phyloP scores from a whole-genome alignment of 495 filamentous ascomycete genomes.

The Lasiosphaeria ovina region DNA sequence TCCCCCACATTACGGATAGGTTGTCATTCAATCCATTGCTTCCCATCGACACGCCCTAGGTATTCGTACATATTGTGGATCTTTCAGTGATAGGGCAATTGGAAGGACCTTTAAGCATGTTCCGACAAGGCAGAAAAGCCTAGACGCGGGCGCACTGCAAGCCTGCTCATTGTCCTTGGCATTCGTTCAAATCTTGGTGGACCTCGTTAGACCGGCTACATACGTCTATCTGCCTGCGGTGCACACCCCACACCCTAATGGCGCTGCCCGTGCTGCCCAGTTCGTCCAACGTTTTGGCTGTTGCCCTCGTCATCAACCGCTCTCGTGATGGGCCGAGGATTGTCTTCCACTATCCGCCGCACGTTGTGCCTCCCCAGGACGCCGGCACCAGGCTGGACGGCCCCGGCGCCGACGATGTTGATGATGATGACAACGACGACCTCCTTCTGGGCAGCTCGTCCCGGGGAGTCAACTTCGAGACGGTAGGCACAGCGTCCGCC shows the following conservation, averaged over 20 bases:
- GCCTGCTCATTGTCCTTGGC: no score
- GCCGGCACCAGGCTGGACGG: constrained; percentile 23
- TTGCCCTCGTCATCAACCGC: constrained; percentile 79
- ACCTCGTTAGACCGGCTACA: no score
- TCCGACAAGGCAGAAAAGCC: no score
- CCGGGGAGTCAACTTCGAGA: constrained; percentile 25
- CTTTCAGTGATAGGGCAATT: no score
- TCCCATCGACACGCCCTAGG: no score
- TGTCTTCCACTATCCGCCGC: constrained; percentile 85
- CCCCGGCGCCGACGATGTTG: constrained; percentile 40
- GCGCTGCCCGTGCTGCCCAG: constrained; percentile 46
- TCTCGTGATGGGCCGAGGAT: constrained; percentile 78
- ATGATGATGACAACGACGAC: constrained; percentile 48
- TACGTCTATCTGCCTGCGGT: no score
- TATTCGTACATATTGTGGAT: no score
- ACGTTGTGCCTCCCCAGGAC: constrained; percentile 32
- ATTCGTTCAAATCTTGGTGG: no score
- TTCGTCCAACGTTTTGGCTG: constrained; percentile 60
- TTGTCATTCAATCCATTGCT: no score
- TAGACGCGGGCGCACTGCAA: no score
- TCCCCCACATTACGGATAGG: no score
- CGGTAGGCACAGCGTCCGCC: constrained; percentile 31
- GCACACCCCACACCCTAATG: constrained; percentile 24
- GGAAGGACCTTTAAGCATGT: no score
- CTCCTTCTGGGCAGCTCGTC: constrained; percentile 35